Conservation (phyloP, 306 rosid genomes). For the Ochetophila trinervis region DNA sequence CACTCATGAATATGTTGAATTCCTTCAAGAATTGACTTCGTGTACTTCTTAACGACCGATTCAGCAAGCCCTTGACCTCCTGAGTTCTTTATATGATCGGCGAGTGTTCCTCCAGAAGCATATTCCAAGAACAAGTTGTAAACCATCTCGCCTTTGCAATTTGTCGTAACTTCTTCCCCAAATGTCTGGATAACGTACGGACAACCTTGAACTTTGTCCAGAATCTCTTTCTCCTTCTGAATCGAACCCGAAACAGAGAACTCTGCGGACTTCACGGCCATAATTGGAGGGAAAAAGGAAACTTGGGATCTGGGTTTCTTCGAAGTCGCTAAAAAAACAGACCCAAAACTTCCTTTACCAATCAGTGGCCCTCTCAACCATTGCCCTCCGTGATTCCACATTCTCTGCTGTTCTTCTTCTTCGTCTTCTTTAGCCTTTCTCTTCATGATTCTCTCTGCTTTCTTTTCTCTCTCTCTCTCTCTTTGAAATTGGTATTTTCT, state of each 20-base stretch:
- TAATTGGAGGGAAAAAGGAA: constrained; percentile 14
- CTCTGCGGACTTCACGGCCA: constrained; percentile 33
- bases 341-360: constrained; percentile 34
- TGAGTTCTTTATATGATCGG: constrained; percentile 12
- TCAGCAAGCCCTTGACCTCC: constrained; percentile 19
- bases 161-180: constrained; percentile 25
- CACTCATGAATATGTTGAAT: constrained; percentile 19
- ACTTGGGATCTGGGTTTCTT: constrained; percentile 6
- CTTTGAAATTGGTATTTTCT: too few relatives aligned
- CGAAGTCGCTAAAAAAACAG: constrained; percentile 30
- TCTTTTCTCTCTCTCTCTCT: not conserved
- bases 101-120: constrained; percentile 32
- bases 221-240: constrained; percentile 25
- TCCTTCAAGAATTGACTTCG: constrained; percentile 27
- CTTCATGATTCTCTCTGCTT: constrained; percentile 6
- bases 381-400: constrained; percentile 14
- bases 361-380: constrained; percentile 19
- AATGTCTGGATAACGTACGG: constrained; percentile 15
- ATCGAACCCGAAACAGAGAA: constrained; percentile 21
- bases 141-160: constrained; percentile 16
- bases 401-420: constrained; percentile 1
- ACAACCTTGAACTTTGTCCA: constrained; percentile 13
- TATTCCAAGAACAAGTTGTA: constrained; percentile 30
- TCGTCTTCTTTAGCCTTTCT: constrained; percentile 2
- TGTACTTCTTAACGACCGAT: constrained; percentile 15